Base-by-base conservation (phyloP, 2,329 filamentous ascomycete species). In the Penicillium sp. region DNA sequence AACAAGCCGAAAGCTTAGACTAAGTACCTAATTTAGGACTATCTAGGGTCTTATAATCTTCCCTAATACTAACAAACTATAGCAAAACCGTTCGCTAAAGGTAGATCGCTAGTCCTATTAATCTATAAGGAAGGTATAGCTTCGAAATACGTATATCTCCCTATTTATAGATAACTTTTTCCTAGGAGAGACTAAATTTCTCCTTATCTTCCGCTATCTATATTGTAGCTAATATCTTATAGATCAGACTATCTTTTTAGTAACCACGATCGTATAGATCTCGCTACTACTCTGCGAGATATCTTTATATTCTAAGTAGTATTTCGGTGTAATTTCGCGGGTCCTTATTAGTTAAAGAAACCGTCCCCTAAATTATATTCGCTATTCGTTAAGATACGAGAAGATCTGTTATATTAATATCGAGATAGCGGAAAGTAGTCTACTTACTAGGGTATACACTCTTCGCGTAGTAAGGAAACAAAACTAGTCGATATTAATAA, bases 341-440 rank as follows among this genome's bases (percentile, higher is more conserved):
- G 25, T 45, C 29, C 34, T 46, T 43, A 27, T 49, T 18, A 1
- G 25, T n/a, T n/a, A n/a, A 26, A 25, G 41, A 48, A 3, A 48
- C 28, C 24, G 36, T 40, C 4, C 41, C 36, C 18, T 49, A 38
- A 9, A 45, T 12, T 11, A 27, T 32, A n/a, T 39, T 39, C 11
- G 9, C 33, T 4, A 38, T 33, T 11, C 28, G n/a, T 5, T 33
- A 26, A 24, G 32, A 37, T 12, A 27, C 25, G 2, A 45, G 13
- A 4, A 38, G 32, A 9, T 39, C 25, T 3, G 33, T 13, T 9
- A 12, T 9, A 46, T 8, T 34, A 39, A 27, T 8, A 40, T 46
- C 27, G 26, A 46, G 39, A 40, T 46, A 38, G 9, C 28, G n/a
- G 26, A 38, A 45, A 28, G 8, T 6, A 12, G 43, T 45, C 26